Base-by-base conservation (phyloP, 306 rosid species). In the Corylus heterophylla region DNA sequence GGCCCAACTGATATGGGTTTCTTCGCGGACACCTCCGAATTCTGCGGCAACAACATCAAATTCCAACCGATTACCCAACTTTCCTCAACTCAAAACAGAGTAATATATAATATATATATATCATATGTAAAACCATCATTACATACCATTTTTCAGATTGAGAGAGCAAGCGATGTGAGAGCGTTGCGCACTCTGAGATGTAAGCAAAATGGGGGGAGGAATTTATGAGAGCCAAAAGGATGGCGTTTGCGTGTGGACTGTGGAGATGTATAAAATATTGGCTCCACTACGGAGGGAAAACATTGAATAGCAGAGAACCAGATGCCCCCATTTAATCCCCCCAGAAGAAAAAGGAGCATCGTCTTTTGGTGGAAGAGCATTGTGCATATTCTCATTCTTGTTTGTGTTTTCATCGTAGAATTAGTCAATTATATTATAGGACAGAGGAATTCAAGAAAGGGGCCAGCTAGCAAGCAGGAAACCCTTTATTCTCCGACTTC, bases 271-370 rank as follows among this genome's bases (percentile, higher is more conserved):
- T 11, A 4, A 39, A 70, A n/a, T n/a, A 2, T 4, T 31, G 37
- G 5, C 72, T 64, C 78, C 85, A 84, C 85, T 69, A 66, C 5
- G 81, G 73, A 78, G 74, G 71, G 85, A 69, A 62, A 77, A 37
- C 68, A 77, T 62, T 62, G 25, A 59, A 52, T 45, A 39, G 75
- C 66, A 37, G 76, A 69, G 88, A 59, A 85, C 71, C 82, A 74
- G 85, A 85, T 85, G n/a, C 35, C 71, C 16, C 78, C 87, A 17
- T 10, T 22, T 7, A 5, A 35, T 27, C 54, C 47, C 54, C 47
- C 51, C 31, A 51, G 10, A 14, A 66, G 17, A 20, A 16, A 39
- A 25, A 4, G 27, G 20, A 17, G 25, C 20, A 18, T 52, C 12
- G 51, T 59, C 11, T 9, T 55, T 59, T 64, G 2, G 20, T 64